Evolutionary conservation across 257 asterid species (phyloP).

Genomic region (Solanum peruvianum): DNA sequence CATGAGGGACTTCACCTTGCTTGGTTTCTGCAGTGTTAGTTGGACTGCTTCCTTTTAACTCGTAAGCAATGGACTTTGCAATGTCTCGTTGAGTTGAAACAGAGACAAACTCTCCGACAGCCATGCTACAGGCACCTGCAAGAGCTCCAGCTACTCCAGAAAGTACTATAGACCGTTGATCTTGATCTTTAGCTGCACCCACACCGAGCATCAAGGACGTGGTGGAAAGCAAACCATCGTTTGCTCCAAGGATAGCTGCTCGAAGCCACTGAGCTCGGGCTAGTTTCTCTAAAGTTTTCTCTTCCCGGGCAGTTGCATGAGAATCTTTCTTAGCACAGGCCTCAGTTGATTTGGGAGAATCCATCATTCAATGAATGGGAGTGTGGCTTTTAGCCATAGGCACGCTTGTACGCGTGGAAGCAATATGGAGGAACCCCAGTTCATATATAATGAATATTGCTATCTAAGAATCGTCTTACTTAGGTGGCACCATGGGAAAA

Average conservation of each 20-base stretch:
- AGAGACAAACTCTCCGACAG: slow-evolving; percentile 55
- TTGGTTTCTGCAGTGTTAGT: neutral
- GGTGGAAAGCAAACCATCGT: slow-evolving; percentile 50
- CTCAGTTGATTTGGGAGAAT: slow-evolving; percentile 3
- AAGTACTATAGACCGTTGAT: slow-evolving; percentile 28
- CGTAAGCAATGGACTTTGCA: neutral
- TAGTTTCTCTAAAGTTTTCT: slow-evolving; percentile 1
- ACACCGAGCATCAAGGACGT: slow-evolving; percentile 57
- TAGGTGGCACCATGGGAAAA: slow-evolving; percentile 19
- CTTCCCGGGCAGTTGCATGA: neutral
- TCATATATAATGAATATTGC: neutral
- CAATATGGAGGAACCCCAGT: neutral
- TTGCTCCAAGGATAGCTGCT: slow-evolving; percentile 71
- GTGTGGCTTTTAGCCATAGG: slow-evolving; percentile 31
- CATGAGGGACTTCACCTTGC: neutral
- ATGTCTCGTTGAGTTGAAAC: slow-evolving; percentile 57
- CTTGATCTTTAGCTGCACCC: slow-evolving; percentile 46
- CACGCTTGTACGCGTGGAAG: slow-evolving; percentile 13
- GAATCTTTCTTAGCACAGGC: slow-evolving; percentile 13
- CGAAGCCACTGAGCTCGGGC: slow-evolving; percentile 53
- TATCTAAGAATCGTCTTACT: neutral
- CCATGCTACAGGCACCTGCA: slow-evolving; percentile 71
- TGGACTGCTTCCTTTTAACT: neutral
- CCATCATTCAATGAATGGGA: slow-evolving; percentile 10
- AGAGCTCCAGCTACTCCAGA: slow-evolving; percentile 54